Evolutionary conservation across 1,139 yeast species (phyloP), one percentile per base, ranked within the genome.

Genomic region (Saccharomyces hybrid): DNA sequence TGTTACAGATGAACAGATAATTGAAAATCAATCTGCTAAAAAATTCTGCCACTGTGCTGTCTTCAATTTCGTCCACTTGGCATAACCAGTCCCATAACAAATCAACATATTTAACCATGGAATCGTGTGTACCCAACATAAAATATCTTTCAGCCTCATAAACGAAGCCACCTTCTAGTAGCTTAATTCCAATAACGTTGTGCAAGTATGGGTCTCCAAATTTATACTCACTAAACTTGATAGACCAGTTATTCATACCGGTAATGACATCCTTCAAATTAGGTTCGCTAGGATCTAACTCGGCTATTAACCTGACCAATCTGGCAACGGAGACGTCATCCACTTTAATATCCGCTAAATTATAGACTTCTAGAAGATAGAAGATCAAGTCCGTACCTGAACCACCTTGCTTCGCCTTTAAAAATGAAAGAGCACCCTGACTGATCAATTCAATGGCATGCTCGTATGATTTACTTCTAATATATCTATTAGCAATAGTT

Each of bases 401-500:
- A 28, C 93, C 95, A 56, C 78, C 84, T 70, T 88, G 91, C 54
- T 80, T 76, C 55, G 86, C 86, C 56, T 80, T 78, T 41, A 87
- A 75, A 56, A 91, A 77, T 32, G 85, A 81, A 56, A 81, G 74
- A 0, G 95, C 79, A 47, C 93, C 90, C 62, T 83, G 83, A 63
- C 80, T 81, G 47, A 91, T 76, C 56, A 90, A 73, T 54, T 87
- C 90, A 53, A 82, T 77, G 9, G 97, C 96, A 48, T 85, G 85
- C 4, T 72, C 70, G 67, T 79, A 88, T 59, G 86, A 82, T 59
- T 82, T 81, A 34, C 84, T 70, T 60, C 88, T 82, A 50, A 87
- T 84, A 65, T 88, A 86, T 66, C 99, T 77, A 61, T 90, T 89
- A 49, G 88, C 89, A 56, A 91, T 86, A 7, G 97, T 89, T 64